Conservation (phyloP, 2,329 filamentous ascomycete genomes). For the Ceratocystis huliohia region DNA sequence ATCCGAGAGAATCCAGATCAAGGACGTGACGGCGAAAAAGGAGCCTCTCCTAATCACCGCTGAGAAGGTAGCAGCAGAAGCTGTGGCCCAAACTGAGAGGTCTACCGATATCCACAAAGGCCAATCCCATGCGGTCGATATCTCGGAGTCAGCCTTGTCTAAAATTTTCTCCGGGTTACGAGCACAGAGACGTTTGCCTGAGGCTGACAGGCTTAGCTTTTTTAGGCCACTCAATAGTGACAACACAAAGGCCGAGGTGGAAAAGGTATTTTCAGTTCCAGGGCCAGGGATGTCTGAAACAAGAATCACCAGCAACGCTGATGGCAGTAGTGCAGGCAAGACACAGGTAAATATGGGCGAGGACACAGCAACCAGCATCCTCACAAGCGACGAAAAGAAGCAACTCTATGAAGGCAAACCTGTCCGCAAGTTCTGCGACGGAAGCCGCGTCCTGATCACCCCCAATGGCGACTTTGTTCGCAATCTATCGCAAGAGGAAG, state of each 20-base stretch:
- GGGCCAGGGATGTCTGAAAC: background rate
- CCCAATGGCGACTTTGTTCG: slow-evolving; percentile 66
- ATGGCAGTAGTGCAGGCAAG: background rate
- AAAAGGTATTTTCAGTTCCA: slow-evolving; percentile 6
- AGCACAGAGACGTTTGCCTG: slow-evolving; percentile 16
- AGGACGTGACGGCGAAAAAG: slow-evolving; percentile 23
- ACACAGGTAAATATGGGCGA: slow-evolving; percentile 15
- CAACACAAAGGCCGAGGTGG: slow-evolving; percentile 15
- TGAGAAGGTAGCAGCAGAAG: slow-evolving; percentile 11
- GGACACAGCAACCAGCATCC: slow-evolving; percentile 27
- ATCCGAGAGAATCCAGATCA: slow-evolving; percentile 26
- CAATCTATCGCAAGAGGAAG: slow-evolving; percentile 55
- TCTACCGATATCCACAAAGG: slow-evolving; percentile 7
- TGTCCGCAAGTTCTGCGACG: slow-evolving; percentile 45
- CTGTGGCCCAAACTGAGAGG: background rate
- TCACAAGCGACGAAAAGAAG: slow-evolving; percentile 43
- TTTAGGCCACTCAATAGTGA: slow-evolving; percentile 29
- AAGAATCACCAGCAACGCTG: background rate
- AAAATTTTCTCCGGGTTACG: slow-evolving; percentile 3
- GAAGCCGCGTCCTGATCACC: slow-evolving; percentile 57
- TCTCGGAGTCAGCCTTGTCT: slow-evolving; percentile 2
- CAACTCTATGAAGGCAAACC: slow-evolving; percentile 43
- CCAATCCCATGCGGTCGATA: background rate
- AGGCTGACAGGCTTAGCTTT: slow-evolving; percentile 29
- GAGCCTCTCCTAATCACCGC: slow-evolving; percentile 18